Conservation (phyloP, 352 stramenopile species). For the Globisporangium echinulatum region DNA sequence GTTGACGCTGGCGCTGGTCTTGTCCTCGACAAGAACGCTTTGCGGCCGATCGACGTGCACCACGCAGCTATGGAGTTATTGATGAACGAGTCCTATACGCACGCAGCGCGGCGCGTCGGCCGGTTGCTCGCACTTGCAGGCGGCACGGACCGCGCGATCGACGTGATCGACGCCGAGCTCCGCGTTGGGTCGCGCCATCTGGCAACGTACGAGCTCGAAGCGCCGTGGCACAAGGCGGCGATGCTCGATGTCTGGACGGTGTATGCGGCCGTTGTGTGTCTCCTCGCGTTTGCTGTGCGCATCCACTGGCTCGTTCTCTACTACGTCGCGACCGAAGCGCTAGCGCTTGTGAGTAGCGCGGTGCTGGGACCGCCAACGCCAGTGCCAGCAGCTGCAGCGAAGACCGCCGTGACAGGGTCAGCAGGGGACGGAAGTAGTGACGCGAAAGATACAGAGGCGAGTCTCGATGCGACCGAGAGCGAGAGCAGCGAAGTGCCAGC, state of each 20-base stretch:
- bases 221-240: constrained; percentile 72
- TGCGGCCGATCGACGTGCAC: constrained; percentile 50
- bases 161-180: constrained; percentile 62
- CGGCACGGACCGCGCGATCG: constrained; percentile 50
- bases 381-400: not conserved
- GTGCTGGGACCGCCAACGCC: constrained; percentile 25
- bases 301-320: constrained; percentile 66
- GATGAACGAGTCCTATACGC: constrained; percentile 38
- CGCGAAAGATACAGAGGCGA: constrained; percentile 1
- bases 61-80: constrained; percentile 39
- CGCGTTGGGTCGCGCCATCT: constrained; percentile 55
- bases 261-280: constrained; percentile 62
- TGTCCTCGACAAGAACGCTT: constrained; percentile 64
- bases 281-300: constrained; percentile 52
- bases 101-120: constrained; percentile 42
- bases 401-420: no score
- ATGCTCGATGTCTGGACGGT: constrained; percentile 80
- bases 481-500: constrained; percentile 3
- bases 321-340: constrained; percentile 42
- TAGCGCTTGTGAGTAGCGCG: constrained; percentile 29
- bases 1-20: constrained; percentile 66
- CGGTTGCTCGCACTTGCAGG: constrained; percentile 50
- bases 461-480: constrained; percentile 1
- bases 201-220: constrained; percentile 54
- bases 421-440: not conserved